Evolutionary conservation across 2,329 filamentous ascomycete species (phyloP).

Genomic region (Claviceps maximensis): DNA sequence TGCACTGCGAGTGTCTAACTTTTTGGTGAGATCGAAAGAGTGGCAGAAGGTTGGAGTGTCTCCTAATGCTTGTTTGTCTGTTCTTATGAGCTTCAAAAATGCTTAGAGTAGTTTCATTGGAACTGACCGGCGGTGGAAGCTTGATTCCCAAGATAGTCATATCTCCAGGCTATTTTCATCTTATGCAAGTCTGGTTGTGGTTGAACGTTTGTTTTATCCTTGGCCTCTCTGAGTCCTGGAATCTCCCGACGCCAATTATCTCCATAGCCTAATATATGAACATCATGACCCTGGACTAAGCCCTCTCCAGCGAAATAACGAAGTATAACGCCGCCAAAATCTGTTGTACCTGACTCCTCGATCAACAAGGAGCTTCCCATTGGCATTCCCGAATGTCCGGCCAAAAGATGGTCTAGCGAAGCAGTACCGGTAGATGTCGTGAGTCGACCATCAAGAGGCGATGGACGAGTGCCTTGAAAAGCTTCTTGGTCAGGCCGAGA

Average conservation of each 20-base stretch:
- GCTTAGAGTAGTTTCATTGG: background rate
- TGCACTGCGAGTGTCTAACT: constrained; percentile 36
- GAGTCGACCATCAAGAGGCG: constrained; percentile 71
- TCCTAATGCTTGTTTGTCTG: constrained; percentile 3
- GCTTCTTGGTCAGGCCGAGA: constrained; percentile 23
- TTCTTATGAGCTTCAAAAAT: background rate
- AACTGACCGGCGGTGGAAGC: constrained; percentile 16
- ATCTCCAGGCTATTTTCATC: constrained; percentile 99
- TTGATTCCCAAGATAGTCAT: constrained; percentile 60
- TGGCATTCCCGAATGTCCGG: constrained; percentile 73
- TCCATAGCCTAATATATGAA: constrained; percentile 72
- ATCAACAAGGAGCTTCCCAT: constrained; percentile 70
- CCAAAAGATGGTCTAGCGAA: constrained; percentile 72
- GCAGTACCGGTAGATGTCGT: constrained; percentile 86
- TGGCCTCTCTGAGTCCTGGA: constrained; percentile 49
- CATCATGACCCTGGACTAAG: constrained; percentile 74
- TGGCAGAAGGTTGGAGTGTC: constrained; percentile 45
- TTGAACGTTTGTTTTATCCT: constrained; percentile 23
- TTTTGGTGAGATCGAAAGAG: constrained; percentile 57
- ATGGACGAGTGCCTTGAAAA: constrained; percentile 54
- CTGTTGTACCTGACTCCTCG: constrained; percentile 84
- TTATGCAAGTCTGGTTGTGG: constrained; percentile 45
- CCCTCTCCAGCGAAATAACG: constrained; percentile 90
- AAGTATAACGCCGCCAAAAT: constrained; percentile 75
- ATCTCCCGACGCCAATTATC: constrained; percentile 74